phyloP scores from a whole-genome alignment of 2,329 filamentous ascomycete species.

The Penicillium sp. region DNA sequence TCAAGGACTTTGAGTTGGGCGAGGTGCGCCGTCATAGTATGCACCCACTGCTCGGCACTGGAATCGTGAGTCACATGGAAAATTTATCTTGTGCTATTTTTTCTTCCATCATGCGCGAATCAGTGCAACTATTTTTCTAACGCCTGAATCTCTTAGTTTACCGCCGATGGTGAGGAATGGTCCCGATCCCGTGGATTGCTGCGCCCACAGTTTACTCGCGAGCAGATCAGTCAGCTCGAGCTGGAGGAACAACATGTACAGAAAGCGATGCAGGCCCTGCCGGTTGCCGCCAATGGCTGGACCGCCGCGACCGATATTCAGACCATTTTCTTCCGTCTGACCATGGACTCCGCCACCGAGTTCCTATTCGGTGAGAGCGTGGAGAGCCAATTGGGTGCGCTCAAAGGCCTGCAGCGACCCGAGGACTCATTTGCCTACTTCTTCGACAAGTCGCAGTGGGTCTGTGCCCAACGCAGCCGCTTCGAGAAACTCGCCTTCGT shows the following conservation, averaged over 20 bases:
- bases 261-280: constrained; percentile 72
- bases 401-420: constrained; percentile 56
- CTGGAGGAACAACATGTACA: constrained; percentile 81
- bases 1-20: constrained; percentile 82
- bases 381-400: constrained; percentile 54
- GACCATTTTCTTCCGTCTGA: constrained; percentile 82
- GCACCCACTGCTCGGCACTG: constrained; percentile 45
- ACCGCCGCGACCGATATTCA: constrained; percentile 68
- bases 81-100: background rate
- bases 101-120: background rate
- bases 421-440: constrained; percentile 49
- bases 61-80: constrained; percentile 50
- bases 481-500: constrained; percentile 38
- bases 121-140: background rate
- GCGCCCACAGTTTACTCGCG: constrained; percentile 83
- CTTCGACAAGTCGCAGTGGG: constrained; percentile 46
- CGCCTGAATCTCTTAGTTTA: constrained; percentile 44
- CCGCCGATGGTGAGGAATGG: constrained; percentile 79
- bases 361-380: constrained; percentile 83
- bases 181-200: constrained; percentile 80
- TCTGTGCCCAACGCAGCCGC: constrained; percentile 35
- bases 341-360: constrained; percentile 83
- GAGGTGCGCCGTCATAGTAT: constrained; percentile 70
- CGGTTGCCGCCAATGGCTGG: constrained; percentile 58
- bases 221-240: constrained; percentile 80